Percentiles rank a stretch among this genome's conserved stretches.
These are phyloP conservation scores for Eucalyptus marginata DNA, from an alignment of 345 rosid species.

Conservation along the genomic window DNA sequence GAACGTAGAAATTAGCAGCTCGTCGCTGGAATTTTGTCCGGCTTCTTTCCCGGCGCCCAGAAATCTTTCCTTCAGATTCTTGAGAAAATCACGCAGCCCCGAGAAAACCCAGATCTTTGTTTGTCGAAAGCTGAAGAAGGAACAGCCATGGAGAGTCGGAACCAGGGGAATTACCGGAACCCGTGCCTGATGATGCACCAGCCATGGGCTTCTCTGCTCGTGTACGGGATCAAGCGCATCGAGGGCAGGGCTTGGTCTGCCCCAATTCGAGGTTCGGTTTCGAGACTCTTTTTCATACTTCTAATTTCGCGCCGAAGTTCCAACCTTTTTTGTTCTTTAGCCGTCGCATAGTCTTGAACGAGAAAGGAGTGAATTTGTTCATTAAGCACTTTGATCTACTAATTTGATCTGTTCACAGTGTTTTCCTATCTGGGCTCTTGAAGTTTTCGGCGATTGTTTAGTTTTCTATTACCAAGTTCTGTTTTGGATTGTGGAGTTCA, in stretches of 20 bases:
- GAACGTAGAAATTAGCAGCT: background rate
- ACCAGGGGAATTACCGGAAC: background rate
- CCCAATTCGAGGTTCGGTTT: constrained; percentile 13
- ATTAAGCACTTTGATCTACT: background rate
- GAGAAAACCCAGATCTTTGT: background rate
- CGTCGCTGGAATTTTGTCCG: background rate
- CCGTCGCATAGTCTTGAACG: background rate
- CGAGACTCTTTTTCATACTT: background rate
- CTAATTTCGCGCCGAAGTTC: background rate
- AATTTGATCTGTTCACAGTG: background rate
- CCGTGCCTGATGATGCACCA: background rate
- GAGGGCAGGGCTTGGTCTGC: constrained; percentile 91
- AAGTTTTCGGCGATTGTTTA: background rate
- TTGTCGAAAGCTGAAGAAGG: background rate
- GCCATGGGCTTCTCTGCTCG: background rate
- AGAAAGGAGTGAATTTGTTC: background rate
- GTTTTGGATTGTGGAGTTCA: background rate
- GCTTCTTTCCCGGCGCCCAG: constrained; percentile 37
- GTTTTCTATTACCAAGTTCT: background rate
- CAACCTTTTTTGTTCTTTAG: background rate
- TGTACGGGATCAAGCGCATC: constrained; percentile 76
- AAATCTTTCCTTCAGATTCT: background rate
- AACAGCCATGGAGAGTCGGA: background rate
- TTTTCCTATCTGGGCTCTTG: background rate
- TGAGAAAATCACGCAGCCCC: background rate